Percentiles rank a stretch among this genome's conserved stretches.
These are phyloP conservation scores for Fusarium sp. DNA, from an alignment of 2,329 filamentous ascomycete species.

Conservation along the genomic window DNA sequence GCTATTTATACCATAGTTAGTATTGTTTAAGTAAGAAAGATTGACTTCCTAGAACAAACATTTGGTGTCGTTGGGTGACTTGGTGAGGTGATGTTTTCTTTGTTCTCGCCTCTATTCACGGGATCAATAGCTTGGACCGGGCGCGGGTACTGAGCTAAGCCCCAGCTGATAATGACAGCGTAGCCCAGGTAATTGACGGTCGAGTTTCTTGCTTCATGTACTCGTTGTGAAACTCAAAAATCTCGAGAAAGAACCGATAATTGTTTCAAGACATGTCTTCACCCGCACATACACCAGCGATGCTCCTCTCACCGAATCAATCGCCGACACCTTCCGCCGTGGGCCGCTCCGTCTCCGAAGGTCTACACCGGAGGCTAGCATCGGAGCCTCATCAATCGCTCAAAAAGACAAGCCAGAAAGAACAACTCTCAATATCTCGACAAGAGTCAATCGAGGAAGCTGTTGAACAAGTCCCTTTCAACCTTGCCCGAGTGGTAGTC, in stretches of 20 bases:
- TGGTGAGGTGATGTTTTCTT: slow-evolving; percentile 31
- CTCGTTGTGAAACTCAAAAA: not conserved
- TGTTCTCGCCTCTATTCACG: slow-evolving; percentile 17
- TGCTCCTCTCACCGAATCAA: slow-evolving; percentile 32
- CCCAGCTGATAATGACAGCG: not conserved
- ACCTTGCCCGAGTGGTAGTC: slow-evolving; percentile 28
- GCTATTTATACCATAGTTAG: slow-evolving; percentile 36
- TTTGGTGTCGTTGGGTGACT: not conserved
- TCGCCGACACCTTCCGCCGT: slow-evolving; percentile 27
- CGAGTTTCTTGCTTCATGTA: not conserved
- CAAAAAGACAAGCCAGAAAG: rapidly evolving
- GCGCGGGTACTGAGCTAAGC: not conserved
- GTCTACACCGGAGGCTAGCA: slow-evolving; percentile 20
- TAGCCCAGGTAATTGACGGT: not conserved
- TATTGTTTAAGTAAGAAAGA: slow-evolving; percentile 26
- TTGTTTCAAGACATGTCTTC: not conserved
- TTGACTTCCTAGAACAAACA: slow-evolving; percentile 13
- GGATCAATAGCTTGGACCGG: slow-evolving; percentile 5
- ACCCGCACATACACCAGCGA: not conserved
- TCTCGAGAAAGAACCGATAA: not conserved
- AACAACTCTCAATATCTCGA: rapidly evolving
- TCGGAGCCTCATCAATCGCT: slow-evolving; percentile 5
- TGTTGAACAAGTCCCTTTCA: slow-evolving; percentile 17
- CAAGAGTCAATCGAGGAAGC: not conserved
- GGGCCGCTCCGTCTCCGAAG: slow-evolving; percentile 25